Conservation (phyloP, 129 eudicot species). For the Helianthus tuberosus region DNA sequence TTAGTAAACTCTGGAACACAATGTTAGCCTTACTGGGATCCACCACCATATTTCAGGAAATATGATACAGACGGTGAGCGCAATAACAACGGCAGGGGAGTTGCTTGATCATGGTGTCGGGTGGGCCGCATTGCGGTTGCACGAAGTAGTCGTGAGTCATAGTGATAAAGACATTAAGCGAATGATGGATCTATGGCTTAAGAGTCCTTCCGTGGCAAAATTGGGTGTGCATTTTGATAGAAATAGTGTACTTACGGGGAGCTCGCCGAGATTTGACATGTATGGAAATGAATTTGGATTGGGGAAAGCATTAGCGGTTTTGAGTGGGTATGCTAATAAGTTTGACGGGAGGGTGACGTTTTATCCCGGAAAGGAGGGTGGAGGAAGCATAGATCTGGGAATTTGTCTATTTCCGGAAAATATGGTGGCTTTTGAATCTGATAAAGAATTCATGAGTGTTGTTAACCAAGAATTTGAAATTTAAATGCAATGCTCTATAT, state of each 20-base stretch:
- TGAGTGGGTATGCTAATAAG: constrained; percentile 24
- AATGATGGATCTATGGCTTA: constrained; percentile 4
- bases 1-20: too few species aligned
- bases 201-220: constrained; percentile 17
- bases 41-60: not conserved
- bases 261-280: constrained; percentile 22
- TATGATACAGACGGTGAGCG: constrained; percentile 4
- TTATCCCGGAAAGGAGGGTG: constrained; percentile 30
- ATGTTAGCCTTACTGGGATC: not conserved
- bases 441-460: constrained; percentile 36
- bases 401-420: constrained; percentile 38
- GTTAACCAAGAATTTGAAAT: not conserved
- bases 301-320: constrained; percentile 27
- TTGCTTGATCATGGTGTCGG: constrained; percentile 16
- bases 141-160: constrained; percentile 19
- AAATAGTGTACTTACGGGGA: constrained; percentile 12
- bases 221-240: constrained; percentile 8
- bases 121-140: constrained; percentile 21
- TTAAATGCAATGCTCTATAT: too few species aligned
- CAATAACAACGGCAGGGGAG: constrained; percentile 3
- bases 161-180: constrained; percentile 8
- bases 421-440: constrained; percentile 44
- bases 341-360: constrained; percentile 25
- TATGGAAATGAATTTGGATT: constrained; percentile 20
- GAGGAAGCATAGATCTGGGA: constrained; percentile 46